Evolutionary conservation across 495 filamentous ascomycete species (phyloP), one percentile per base, ranked within the genome.

Genomic region (Xylaria sp.): DNA sequence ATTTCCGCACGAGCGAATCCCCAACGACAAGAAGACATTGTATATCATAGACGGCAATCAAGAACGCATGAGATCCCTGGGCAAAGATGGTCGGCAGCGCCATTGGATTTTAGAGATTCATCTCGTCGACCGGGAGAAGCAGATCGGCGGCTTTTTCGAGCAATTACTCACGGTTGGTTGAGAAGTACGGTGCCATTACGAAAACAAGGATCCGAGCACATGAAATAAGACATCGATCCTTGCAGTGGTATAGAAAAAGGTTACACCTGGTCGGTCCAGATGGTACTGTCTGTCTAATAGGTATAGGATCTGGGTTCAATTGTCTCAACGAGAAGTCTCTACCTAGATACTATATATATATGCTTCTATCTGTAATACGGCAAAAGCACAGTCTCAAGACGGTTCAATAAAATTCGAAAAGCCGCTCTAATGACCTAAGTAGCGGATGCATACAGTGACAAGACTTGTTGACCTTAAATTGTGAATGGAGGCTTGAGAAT

Each of bases 71-170:
- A 80, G 68, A 57, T 43, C 37, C 7, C 65, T 71, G 12, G 82
- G 81, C 21, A 77, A 77, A 65, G 78, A 85, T 72, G 85, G 84
- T 6, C 71, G 78, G 35, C 80, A 77, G 73, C 67, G 82, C 57
- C 85, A 85, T 78, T 87, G 85, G 83, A 85, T 86, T 72, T 62
- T 86, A 74, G 83, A 87, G 72, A 83, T 87, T 69, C 83, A 87
- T 76, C 79, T 86, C 21, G 80, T 80, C 43, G 81, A 87, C 72
- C 74, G 62, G 0, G 79, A 46, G 7, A 75, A 71, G n/a, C 66
- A 77, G 12, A 79, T 81, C 66, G 81, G 78, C 5, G 85, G 74
- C 15, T 87, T 86, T 67, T 79, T 71, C 57, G 84, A 87, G 72
- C 78, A 86, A 68, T 78, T 87, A 26, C 73, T 87, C 71, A 85